Evolutionary conservation across 345 rosid species (phyloP).

Genomic region (Theobroma cacao): DNA sequence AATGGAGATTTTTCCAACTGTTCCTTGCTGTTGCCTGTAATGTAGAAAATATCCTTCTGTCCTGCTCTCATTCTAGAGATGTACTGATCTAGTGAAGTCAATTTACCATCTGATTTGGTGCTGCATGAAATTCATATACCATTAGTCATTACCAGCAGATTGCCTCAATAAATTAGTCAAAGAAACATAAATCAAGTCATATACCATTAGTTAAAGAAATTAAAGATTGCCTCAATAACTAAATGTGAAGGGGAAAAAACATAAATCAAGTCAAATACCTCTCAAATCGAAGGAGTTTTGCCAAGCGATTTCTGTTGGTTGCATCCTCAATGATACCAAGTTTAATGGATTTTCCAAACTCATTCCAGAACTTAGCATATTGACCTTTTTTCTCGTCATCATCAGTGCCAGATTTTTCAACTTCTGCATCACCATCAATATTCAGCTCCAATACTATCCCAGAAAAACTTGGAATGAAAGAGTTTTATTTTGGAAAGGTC

Average conservation of each 20-base stretch:
- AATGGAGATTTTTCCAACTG: constrained; percentile 94
- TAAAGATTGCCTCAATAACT: not conserved
- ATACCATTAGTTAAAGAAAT: constrained; percentile 47
- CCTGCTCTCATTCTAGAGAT: constrained; percentile 87
- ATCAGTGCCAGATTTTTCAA: constrained; percentile 61
- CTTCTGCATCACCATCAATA: constrained; percentile 37
- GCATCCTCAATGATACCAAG: constrained; percentile 97
- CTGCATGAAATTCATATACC: constrained; percentile 36
- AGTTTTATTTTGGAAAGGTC: too few species aligned
- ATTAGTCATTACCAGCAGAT: too few species aligned
- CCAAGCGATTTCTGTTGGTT: constrained; percentile 87
- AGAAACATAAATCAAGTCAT: not conserved
- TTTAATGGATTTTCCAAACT: constrained; percentile 95
- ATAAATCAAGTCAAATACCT: constrained; percentile 37
- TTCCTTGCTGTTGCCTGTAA: constrained; percentile 93
- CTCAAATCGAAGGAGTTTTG: constrained; percentile 91
- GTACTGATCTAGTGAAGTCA: constrained; percentile 94
- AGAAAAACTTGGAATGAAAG: not conserved
- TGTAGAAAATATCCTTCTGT: constrained; percentile 90
- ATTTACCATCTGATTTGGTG: constrained; percentile 85
- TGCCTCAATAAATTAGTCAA: not conserved
- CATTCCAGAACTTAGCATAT: constrained; percentile 92
- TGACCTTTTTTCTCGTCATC: constrained; percentile 85
- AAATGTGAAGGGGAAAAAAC: not conserved
- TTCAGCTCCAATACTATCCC: not conserved